Evolutionary conservation across 2,329 filamentous ascomycete genomes (phyloP).

Genomic region (Trichoderma breve): DNA sequence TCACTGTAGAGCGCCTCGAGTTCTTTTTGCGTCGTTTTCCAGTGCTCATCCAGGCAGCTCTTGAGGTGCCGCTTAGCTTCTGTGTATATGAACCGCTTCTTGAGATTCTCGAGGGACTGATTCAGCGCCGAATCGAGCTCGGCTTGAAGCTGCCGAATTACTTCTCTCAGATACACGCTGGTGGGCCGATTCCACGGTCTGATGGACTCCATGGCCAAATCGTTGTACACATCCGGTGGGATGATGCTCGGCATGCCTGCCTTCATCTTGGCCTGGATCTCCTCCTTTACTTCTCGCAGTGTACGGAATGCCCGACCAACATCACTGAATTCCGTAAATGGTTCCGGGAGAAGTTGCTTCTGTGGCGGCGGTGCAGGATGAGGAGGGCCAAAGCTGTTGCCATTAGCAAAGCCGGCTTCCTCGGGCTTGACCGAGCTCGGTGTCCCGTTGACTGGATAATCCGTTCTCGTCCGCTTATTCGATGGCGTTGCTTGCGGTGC

Average conservation of each 20-base stretch:
- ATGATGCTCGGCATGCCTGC: constrained; percentile 59
- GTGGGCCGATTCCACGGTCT: constrained; percentile 57
- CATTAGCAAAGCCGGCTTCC: constrained; percentile 31
- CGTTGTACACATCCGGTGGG: constrained; percentile 59
- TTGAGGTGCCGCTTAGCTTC: constrained; percentile 45
- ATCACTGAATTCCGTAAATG: constrained; percentile 41
- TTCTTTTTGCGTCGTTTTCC: constrained; percentile 35
- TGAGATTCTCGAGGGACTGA: constrained; percentile 45
- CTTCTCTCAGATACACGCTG: constrained; percentile 45
- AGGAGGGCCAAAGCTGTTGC: constrained; percentile 22
- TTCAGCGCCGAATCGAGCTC: constrained; percentile 49
- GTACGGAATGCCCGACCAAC: constrained; percentile 45
- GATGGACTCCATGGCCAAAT: constrained; percentile 56
- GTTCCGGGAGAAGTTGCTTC: constrained; percentile 29
- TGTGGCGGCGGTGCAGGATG: constrained; percentile 15
- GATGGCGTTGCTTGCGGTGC: constrained; percentile 33
- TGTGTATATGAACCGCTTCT: constrained; percentile 50
- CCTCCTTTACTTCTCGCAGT: constrained; percentile 50
- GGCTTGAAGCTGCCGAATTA: constrained; percentile 47
- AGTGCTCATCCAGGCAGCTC: constrained; percentile 43
- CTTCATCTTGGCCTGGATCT: constrained; percentile 54
- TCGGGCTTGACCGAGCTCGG: constrained; percentile 38
- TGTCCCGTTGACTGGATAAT: constrained; percentile 20
- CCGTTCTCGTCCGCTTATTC: constrained; percentile 32
- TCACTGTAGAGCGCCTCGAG: constrained; percentile 49